A percentile compares a stretch with the other conserved stretches of the same genome.
phyloP scores from a whole-genome alignment of 768 basidiomycete species.

The Xerocomellus chrysenteron region DNA sequence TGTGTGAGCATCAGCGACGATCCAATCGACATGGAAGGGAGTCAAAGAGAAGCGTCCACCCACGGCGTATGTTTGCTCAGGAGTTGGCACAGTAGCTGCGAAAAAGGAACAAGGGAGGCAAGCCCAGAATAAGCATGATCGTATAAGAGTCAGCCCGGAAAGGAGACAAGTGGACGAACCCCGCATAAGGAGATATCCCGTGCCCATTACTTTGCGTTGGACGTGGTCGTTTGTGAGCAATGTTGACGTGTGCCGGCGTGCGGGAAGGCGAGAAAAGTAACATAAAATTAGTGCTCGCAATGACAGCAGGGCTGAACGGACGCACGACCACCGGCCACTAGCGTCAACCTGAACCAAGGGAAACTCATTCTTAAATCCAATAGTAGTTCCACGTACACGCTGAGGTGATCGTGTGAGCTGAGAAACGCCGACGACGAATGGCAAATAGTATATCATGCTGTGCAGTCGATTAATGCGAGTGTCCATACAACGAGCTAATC shows the following conservation, averaged over 20 bases:
- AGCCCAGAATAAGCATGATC: background rate
- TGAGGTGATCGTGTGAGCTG: background rate
- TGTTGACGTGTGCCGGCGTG: background rate
- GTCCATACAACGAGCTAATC: slow-evolving; percentile 9
- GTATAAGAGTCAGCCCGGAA: slow-evolving; percentile 7
- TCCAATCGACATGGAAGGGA: background rate
- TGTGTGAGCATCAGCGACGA: slow-evolving; percentile 1
- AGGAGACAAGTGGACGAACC: slow-evolving; percentile 37
- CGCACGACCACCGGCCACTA: slow-evolving; percentile 48
- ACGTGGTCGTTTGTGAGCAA: background rate
- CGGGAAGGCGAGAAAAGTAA: background rate
- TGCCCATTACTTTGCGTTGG: slow-evolving; percentile 45
- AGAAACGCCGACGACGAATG: background rate
- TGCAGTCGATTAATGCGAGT: slow-evolving; percentile 17
- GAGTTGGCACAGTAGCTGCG: slow-evolving; percentile 36
- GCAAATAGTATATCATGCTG: slow-evolving; percentile 4
- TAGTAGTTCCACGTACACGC: background rate
- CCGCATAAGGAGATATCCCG: slow-evolving; percentile 61
- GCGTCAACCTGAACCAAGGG: slow-evolving; percentile 57
- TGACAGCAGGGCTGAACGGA: slow-evolving; percentile 15
- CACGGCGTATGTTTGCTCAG: slow-evolving; percentile 37
- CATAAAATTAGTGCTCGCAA: slow-evolving; percentile 7
- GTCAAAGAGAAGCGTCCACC: slow-evolving; percentile 10
- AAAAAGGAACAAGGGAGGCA: background rate
- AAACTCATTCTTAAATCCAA: slow-evolving; percentile 40